These are phyloP conservation scores for Hyaloscypha hepaticicola DNA, from an alignment of 495 filamentous ascomycete genomes.

Conservation along the genomic window DNA sequence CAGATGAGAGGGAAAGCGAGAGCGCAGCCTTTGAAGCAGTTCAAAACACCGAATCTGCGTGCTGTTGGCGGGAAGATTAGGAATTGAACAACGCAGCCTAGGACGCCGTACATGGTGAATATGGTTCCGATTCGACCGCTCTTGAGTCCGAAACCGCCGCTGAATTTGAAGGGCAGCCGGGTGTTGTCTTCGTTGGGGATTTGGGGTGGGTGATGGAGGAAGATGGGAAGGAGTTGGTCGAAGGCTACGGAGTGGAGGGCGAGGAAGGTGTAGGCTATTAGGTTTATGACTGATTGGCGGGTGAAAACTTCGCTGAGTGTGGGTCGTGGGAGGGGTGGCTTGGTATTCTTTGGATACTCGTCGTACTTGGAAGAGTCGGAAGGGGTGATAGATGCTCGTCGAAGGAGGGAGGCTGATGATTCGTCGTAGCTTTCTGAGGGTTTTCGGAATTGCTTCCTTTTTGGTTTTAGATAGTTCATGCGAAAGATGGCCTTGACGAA, in stretches of 20 bases:
- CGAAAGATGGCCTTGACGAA: conserved; percentile 19
- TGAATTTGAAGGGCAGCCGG: conserved; percentile 72
- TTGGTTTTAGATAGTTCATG: conserved; percentile 5
- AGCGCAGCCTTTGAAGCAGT: conserved; percentile 60
- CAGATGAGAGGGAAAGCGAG: conserved; percentile 64
- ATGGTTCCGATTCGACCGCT: conserved; percentile 72
- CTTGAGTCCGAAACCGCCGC: conserved; percentile 72
- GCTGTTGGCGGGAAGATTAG: conserved; percentile 71
- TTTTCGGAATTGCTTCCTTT: conserved; percentile 18
- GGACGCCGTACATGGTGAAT: conserved; percentile 71
- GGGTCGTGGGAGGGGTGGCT: conserved; percentile 37
- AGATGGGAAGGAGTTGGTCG: conserved; percentile 79
- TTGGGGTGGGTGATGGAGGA: conserved; percentile 70
- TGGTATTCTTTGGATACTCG: conserved; percentile 27
- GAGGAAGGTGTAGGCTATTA: conserved; percentile 72
- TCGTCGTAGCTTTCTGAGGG: conserved; percentile 56
- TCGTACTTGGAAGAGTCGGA: conserved; percentile 17
- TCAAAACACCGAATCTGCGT: conserved; percentile 65
- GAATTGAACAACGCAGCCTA: conserved; percentile 76
- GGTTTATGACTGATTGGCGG: conserved; percentile 70
- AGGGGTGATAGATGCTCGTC: conserved; percentile 16
- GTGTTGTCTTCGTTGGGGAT: conserved; percentile 52
- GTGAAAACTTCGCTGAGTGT: conserved; percentile 69
- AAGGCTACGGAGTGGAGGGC: conserved; percentile 75
- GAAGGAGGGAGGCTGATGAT: conserved; percentile 29